Evolutionary conservation across 2,329 filamentous ascomycete genomes (phyloP), one percentile per base, ranked within the genome.

Genomic region (Alternaria rosae): DNA sequence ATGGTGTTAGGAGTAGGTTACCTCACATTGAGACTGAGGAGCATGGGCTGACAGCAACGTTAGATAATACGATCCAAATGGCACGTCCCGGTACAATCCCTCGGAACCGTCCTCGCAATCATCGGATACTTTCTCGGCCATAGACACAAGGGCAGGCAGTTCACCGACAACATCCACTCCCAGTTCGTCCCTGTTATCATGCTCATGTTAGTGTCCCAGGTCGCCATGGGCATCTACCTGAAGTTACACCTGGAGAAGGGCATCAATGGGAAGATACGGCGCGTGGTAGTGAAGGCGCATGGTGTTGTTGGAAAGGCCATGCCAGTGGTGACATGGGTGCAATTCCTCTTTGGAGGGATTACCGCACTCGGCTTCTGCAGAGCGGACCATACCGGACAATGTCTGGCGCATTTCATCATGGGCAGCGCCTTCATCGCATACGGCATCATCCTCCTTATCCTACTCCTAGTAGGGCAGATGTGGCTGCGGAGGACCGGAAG

Each of bases 341-440:
- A 99, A 83, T 96, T 99, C 89, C 78, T 99, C 7, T 97, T 99
- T 79, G 95, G 95, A 53, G 95, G 93, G 41, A 97, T 99, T 74
- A 94, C 94, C 0, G 86, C 92, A 5, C 85, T 97, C 58, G 95
- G 95, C 21, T 98, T 97, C 83, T 99, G 95, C 79, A 91, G 93
- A 69, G 93, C 86, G 56, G 94, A 98, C 60, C 94, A 99, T 76
- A 79, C 93, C 1, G 94, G 94, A 30, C 95, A 99, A 80, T 99
- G 95, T 80, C 82, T 92, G 43, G 95, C 95, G 1, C 95, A 99
- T 80, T 99, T 98, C 80, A 99, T 98, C 79, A 99, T 99, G 95
- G 95, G 95, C 45, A 91, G 92, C 69, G 94, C 94, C 1, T 99
- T 99, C 77, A 94, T 99, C 70, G 95, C 87, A 28, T 99, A 99